Evolutionary conservation across 768 basidiomycete species (phyloP), one percentile per base, ranked within the genome.

Genomic region (Agaricus blazei): DNA sequence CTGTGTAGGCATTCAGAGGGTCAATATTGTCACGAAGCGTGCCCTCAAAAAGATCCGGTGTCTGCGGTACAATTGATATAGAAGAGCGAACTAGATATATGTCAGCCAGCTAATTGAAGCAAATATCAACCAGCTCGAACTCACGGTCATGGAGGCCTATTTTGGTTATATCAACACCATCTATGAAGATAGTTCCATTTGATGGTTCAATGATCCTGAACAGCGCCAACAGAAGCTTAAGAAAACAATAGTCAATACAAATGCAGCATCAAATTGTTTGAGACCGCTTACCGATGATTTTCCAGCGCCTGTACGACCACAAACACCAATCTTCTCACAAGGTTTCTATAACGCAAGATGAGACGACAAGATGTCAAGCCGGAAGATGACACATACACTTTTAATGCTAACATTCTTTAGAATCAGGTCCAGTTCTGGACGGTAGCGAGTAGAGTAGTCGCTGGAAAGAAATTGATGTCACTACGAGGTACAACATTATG

Each of bases 61-160:
- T 84, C 67, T 95, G 92, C 2, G 92, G 92, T 14, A 94, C 91
- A 64, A 95, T 95, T 2, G 89, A 88, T 55, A 95, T 84, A 34
- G 78, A 77, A 3, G 86, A 87, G 8, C 90, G 83, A 47, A 93
- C 89, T 87, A 59, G 6, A 52, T 23, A 9, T 19, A n/a, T n/a
- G 11, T 49, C 14, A 12, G 34, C 28, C n/a, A 31, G 31, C 24
- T 5, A 23, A 3, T 11, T 7, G 28, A 15, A 4, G 9, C 11
- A 28, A n/a, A 15, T 12, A 19, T 11, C 11, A 31, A 31, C 28
- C 28, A 49, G 19, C 15, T 1, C 12, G 44, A 24, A 48, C 81
- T 60, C 62, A 85, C 86, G 69, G 57, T 90, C 85, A 67, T 87
- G 79, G 23, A 94, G 71, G 0, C 92, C 91, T 43, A 93, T 79